Conservation (phyloP, 371 early-diverging fungal genomes). For the Syncephalastrum sp. region DNA sequence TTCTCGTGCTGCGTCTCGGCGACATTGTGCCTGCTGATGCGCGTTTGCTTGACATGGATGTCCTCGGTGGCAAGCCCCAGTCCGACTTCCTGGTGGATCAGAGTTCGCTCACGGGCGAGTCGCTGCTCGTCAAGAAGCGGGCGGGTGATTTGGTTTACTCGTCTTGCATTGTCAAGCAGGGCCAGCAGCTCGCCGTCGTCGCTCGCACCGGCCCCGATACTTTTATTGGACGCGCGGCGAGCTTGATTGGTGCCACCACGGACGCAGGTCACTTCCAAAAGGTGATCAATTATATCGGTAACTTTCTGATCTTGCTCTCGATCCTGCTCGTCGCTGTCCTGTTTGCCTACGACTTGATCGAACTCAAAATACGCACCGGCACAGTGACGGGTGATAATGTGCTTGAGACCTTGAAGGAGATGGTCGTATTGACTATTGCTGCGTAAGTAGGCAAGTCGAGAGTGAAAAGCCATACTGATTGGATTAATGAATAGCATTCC, state of each 20-base stretch:
- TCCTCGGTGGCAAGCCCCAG: slow-evolving; percentile 77
- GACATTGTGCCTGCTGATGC: slow-evolving; percentile 95
- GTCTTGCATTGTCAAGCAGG: slow-evolving; percentile 89
- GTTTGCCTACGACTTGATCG: slow-evolving; percentile 69
- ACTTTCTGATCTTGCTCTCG: slow-evolving; percentile 86
- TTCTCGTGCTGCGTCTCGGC: slow-evolving; percentile 87
- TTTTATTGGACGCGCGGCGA: slow-evolving; percentile 91
- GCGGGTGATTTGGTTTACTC: slow-evolving; percentile 84
- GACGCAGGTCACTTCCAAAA: slow-evolving; percentile 92
- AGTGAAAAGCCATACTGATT: background rate
- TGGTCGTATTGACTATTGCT: slow-evolving; percentile 91
- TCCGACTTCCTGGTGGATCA: slow-evolving; percentile 88
- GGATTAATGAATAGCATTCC: slow-evolving; percentile 65
- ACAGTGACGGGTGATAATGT: slow-evolving; percentile 44
- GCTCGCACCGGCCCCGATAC: slow-evolving; percentile 85
- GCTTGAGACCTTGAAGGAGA: slow-evolving; percentile 70
- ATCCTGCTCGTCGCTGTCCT: slow-evolving; percentile 81
- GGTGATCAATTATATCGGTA: slow-evolving; percentile 89
- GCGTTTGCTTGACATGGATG: slow-evolving; percentile 82
- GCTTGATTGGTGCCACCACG: slow-evolving; percentile 80
- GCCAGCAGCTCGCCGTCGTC: slow-evolving; percentile 87
- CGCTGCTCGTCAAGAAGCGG: slow-evolving; percentile 81
- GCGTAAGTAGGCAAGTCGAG: slow-evolving; percentile 51
- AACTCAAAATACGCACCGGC: slow-evolving; percentile 36
- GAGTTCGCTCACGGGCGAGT: slow-evolving; percentile 94